Conservation (phyloP, 495 filamentous ascomycete genomes). For the Wilcoxina mikolae region DNA sequence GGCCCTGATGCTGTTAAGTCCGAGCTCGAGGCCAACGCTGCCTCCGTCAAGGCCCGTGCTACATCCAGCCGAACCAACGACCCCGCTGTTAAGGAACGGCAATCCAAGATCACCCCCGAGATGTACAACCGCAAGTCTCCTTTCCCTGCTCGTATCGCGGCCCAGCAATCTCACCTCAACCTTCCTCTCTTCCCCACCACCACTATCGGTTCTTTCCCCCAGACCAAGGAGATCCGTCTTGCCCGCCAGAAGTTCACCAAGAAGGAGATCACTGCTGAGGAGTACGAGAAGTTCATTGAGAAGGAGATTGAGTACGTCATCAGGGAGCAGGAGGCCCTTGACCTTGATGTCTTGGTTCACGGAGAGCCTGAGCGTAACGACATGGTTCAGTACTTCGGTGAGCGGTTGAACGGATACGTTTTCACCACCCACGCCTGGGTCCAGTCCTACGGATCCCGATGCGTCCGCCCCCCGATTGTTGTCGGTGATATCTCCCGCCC, state of each 20-base stretch:
- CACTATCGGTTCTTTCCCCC: slow-evolving; percentile 97
- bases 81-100: slow-evolving; percentile 86
- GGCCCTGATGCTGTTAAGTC: slow-evolving; percentile 71
- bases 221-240: slow-evolving; percentile 95
- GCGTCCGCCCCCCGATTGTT: slow-evolving; percentile 93
- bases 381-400: slow-evolving; percentile 99
- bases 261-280: slow-evolving; percentile 73
- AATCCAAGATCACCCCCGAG: slow-evolving; percentile 63
- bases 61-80: slow-evolving; percentile 91
- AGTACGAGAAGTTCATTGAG: slow-evolving; percentile 98
- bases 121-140: slow-evolving; percentile 83
- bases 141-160: slow-evolving; percentile 66
- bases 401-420: slow-evolving; percentile 88
- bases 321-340: slow-evolving; percentile 94
- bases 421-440: slow-evolving; percentile 99
- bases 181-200: slow-evolving; percentile 97
- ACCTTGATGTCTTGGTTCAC: slow-evolving; percentile 90
- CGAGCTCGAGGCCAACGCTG: slow-evolving; percentile 85
- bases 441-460: slow-evolving; percentile 93
- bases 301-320: slow-evolving; percentile 88
- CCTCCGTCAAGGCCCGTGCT: slow-evolving; percentile 73
- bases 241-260: slow-evolving; percentile 96
- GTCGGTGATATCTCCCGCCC: slow-evolving; percentile 96
- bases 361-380: slow-evolving; percentile 99
- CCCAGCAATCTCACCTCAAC: slow-evolving; percentile 74